Conservation (phyloP, 805 yeast species). For the Kluyveromyces siamensis region DNA sequence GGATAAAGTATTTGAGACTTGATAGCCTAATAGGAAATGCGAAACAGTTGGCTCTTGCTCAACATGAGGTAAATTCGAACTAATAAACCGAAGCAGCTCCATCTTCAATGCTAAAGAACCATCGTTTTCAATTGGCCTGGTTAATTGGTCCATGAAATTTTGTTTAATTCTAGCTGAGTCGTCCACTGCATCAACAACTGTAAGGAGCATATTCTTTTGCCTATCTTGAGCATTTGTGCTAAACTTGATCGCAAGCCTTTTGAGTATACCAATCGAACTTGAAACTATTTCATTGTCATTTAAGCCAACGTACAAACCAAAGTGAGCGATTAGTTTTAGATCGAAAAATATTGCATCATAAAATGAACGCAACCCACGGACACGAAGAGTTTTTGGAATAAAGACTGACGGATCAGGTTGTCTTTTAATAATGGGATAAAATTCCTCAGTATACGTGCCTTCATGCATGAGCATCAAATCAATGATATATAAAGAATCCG, state of each 20-base stretch:
- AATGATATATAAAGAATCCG: slow-evolving; percentile 39
- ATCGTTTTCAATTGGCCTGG: slow-evolving; percentile 33
- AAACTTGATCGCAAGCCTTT: slow-evolving; percentile 34
- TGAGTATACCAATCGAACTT: slow-evolving; percentile 44
- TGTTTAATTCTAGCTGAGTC: slow-evolving; percentile 68
- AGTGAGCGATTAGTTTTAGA: slow-evolving; percentile 61
- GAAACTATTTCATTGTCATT: slow-evolving; percentile 42
- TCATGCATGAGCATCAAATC: slow-evolving; percentile 43
- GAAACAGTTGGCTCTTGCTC: slow-evolving; percentile 44
- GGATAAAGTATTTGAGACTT: slow-evolving; percentile 39
- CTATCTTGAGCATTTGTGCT: slow-evolving; percentile 29
- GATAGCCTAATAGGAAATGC: slow-evolving; percentile 75
- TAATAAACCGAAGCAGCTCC: slow-evolving; percentile 50
- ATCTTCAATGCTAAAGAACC: slow-evolving; percentile 42
- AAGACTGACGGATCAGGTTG: slow-evolving; percentile 15
- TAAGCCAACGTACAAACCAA: slow-evolving; percentile 67
- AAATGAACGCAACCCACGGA: slow-evolving; percentile 55
- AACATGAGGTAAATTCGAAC: slow-evolving; percentile 36
- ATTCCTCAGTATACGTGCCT: slow-evolving; percentile 43
- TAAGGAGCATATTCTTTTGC: slow-evolving; percentile 53
- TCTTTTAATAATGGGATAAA: slow-evolving; percentile 29
- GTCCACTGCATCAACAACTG: slow-evolving; percentile 64
- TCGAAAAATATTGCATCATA: slow-evolving; percentile 65
- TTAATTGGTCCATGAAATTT: slow-evolving; percentile 63
- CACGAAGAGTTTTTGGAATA: slow-evolving; percentile 34